Base-by-base conservation (phyloP, 2,329 filamentous ascomycete genomes). In the Colletotrichum orchidophilum region DNA sequence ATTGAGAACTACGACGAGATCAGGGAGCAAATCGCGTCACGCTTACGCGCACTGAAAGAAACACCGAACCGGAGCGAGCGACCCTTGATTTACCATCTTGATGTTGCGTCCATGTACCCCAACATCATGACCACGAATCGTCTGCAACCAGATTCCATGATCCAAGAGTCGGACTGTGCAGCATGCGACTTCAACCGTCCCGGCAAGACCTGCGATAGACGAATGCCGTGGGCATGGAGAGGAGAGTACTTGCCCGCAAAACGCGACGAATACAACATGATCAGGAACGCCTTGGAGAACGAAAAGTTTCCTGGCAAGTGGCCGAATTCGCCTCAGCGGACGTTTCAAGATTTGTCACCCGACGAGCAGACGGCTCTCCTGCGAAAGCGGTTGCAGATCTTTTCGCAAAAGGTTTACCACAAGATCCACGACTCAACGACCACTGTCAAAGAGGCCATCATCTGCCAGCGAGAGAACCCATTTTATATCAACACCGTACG, bases 101-200 rank as follows among this genome's bases (percentile, higher is more conserved):
- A 99, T 79, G 97, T 99, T 70, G 96, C 96, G 21, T 98, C 96
- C 71, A 99, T 99, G 96, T 99, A 99, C 80, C 96, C 96, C 11
- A 99, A 99, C 81, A 99, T 99, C 80, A 99, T 99, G 97, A 99
- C 97, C 2, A 99, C 96, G 1, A 99, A 99, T 81, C 93, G 96
- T 80, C 83, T 99, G 57, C 96, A 99, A 76, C 96, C 96, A 0
- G 96, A 99, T 81, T 98, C 96, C n/a, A 97, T 99, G 95, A 97
- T 99, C 64, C 87, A 96, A 58, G 97, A 99, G 80, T 94, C 95
- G 0, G 94, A 97, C 77, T 99, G 97, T 77, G 96, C 96, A 3
- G 95, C 96, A 12, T 99, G 97, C 81, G 97, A 99, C 80, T 99
- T 99, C 86, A 99, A 99, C 76, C 88, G 96, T 54, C 96, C 96